These are phyloP conservation scores for Aspergillus caelatus DNA, from an alignment of 2,329 filamentous ascomycete species.

Conservation along the genomic window DNA sequence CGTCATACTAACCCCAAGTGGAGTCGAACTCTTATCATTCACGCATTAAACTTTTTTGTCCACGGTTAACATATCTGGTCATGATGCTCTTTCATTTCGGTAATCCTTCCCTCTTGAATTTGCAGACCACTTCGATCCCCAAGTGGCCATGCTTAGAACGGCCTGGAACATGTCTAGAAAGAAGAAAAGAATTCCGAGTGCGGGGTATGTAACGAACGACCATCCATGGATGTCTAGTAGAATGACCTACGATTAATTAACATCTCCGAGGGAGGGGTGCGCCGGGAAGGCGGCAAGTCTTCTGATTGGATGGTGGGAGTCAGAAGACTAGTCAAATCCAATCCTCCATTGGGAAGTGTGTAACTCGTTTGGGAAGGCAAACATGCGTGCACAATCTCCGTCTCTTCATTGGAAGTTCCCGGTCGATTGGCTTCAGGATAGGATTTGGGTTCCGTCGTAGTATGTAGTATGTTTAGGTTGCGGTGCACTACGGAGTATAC, in stretches of 20 bases:
- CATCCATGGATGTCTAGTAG: neutral
- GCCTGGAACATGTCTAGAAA: conserved; percentile 13
- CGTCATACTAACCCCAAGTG: neutral
- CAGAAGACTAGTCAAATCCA: neutral
- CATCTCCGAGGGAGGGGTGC: neutral
- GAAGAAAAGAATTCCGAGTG: conserved; percentile 4
- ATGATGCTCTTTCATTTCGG: neutral
- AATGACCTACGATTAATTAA: neutral
- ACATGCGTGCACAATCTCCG: neutral
- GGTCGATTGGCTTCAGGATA: neutral
- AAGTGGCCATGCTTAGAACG: neutral
- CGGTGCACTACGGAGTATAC: neutral
- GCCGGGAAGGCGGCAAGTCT: conserved; percentile 6
- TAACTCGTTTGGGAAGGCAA: neutral
- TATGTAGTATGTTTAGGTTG: neutral
- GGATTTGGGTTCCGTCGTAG: neutral
- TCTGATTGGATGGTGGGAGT: neutral
- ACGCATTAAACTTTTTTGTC: neutral
- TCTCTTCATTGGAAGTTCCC: neutral
- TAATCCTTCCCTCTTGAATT: neutral
- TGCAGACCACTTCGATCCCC: neutral
- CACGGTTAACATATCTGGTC: too few species aligned
- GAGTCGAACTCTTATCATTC: neutral
- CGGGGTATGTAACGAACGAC: conserved; percentile 11
- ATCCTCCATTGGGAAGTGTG: neutral